Evolutionary conservation across 2,329 filamentous ascomycete species (phyloP), one percentile per base, ranked within the genome.

Genomic region (Raffaelea albimanens): DNA sequence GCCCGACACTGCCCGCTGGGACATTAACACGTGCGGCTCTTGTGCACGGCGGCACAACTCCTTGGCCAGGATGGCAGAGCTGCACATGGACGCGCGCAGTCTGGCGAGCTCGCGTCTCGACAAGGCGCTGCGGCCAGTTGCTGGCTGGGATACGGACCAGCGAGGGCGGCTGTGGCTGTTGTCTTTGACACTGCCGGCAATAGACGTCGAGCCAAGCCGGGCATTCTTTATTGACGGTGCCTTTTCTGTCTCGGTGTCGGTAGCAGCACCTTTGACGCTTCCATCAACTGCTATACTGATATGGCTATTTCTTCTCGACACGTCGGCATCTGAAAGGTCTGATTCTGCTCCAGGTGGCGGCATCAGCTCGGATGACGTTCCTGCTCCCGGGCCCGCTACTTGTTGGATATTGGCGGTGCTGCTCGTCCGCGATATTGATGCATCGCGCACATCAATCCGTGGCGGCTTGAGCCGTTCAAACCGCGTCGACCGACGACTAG

Each of bases 41-140:
- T 82, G 66, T 4, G 84, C 81, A 42, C 83, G 78, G 4, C 81
- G 76, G 23, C 74, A 73, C 47, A 96, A 86, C 59, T 93, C 87
- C 58, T 82, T 82, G 1, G 91, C 90, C 66, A 94, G 95, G 59
- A 96, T 82, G n/a, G 89, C 90, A 0, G 88, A 87, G 53, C 83
- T 85, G 20, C 95, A 71, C 38, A 95, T 77, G 9, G 94, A 71
- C 1, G 87, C 78, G 49, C 81, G 77, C 2, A 90, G 74, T n/a
- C 88, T 82, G 16, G 85, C 85, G 46, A 95, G 76, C 56, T 96
- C 91, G n/a, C 78, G 78, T 56, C 76, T 80, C 9, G 48, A 52
- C 22, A 52, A 33, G 8, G 48, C 31, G 11, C 40, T 44, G 7
- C 36, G 22, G 23, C 31, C 33, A 23, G 40, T 40, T 4, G 46